Conservation (phyloP, 148 eudicot genomes). For the Fagopyrum tataricum region DNA sequence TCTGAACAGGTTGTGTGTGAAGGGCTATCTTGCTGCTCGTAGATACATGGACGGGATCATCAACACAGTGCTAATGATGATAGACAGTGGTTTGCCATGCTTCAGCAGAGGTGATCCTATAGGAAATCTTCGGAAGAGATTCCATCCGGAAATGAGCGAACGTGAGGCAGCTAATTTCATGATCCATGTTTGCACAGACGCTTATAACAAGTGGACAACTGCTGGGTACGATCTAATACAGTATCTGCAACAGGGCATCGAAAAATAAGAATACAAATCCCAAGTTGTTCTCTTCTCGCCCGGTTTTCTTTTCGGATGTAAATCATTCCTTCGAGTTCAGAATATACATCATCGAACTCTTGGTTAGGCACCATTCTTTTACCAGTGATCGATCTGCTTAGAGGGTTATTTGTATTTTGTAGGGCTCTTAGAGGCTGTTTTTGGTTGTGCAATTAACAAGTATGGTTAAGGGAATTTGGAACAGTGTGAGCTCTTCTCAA, state of each 20-base stretch:
- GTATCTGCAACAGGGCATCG: constrained; percentile 94
- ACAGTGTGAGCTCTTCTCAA: constrained; percentile 6
- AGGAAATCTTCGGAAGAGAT: constrained; percentile 86
- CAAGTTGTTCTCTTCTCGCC: not conserved
- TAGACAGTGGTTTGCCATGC: constrained; percentile 97
- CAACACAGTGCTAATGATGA: constrained; percentile 78
- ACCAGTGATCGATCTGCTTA: not conserved
- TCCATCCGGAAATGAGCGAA: constrained; percentile 95
- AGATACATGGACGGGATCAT: constrained; percentile 96
- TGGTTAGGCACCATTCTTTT: not conserved
- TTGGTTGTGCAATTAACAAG: constrained; percentile 3
- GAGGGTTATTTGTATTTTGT: constrained; percentile 8
- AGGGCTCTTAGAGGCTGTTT: constrained; percentile 6
- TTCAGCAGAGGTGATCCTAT: constrained; percentile 94
- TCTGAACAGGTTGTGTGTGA: constrained; percentile 71
- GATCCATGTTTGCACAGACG: constrained; percentile 88
- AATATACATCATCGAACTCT: not conserved
- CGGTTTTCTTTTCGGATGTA: not conserved
- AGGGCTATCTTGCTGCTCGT: constrained; percentile 95
- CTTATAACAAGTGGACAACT: constrained; percentile 97
- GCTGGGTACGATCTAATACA: constrained; percentile 98
- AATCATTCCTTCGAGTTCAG: not conserved
- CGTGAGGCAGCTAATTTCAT: constrained; percentile 93
- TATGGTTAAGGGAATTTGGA: not conserved
- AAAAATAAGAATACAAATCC: constrained; percentile 39